Percentiles rank a stretch among this genome's conserved stretches.
These are phyloP conservation scores for Trichoderma sp. DNA, from an alignment of 2,329 filamentous ascomycete species.

Conservation along the genomic window DNA sequence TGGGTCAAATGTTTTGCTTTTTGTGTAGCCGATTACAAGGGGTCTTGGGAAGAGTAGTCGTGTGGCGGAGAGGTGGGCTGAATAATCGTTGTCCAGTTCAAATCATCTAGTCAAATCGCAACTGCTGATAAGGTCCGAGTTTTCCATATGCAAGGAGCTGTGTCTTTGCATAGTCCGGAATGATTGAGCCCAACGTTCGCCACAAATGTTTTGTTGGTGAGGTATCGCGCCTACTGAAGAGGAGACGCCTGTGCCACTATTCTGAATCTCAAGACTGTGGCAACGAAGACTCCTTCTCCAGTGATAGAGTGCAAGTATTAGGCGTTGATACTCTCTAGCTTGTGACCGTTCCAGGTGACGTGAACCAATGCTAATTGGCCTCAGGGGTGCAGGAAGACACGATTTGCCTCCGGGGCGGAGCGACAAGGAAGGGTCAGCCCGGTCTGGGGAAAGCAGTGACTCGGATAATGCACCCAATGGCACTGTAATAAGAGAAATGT, in stretches of 20 bases:
- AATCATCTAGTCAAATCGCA: slow-evolving; percentile 1
- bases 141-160: background rate
- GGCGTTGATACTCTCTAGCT: background rate
- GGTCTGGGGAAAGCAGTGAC: slow-evolving; percentile 15
- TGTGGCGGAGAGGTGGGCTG: background rate
- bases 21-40: background rate
- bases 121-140: background rate
- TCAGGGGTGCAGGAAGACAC: slow-evolving; percentile 17
- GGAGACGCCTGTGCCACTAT: background rate
- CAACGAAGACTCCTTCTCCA: background rate
- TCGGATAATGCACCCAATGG: slow-evolving; percentile 17
- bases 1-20: background rate
- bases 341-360: background rate
- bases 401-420: slow-evolving; percentile 14
- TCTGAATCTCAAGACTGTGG: slow-evolving; percentile 1
- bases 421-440: slow-evolving; percentile 19
- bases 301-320: background rate
- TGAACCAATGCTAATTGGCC: background rate
- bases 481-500: slow-evolving; percentile 17
- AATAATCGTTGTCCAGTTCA: background rate
- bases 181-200: background rate
- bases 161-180: slow-evolving; percentile 1
- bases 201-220: background rate
- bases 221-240: background rate
- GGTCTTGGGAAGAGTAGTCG: background rate